Base-by-base conservation (phyloP, 768 basidiomycete species). In the Leccinum disarticulatum region DNA sequence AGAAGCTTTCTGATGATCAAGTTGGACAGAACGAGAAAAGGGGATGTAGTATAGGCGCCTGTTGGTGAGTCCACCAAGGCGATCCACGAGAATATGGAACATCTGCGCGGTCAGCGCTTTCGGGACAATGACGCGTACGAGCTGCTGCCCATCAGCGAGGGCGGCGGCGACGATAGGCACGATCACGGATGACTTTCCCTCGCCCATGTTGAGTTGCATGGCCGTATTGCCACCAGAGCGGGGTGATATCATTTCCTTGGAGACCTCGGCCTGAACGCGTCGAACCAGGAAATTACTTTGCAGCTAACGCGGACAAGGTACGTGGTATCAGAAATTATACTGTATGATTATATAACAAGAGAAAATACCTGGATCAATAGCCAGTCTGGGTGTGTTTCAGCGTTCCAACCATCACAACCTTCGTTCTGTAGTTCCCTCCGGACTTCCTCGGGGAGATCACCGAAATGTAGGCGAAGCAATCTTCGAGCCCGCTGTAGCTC, bases 311-410 rank as follows among this genome's bases (percentile, higher is more conserved):
- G 52, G 17, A 49, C n/a, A 19, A 59, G 41, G 22, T 70, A 13
- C 33, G 14, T 14, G 5, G n/a, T 6, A 8, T 52, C 14, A 60
- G 61, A 14, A 41, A 54, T 4, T 5, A 28, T 17, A n/a, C n/a
- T n/a, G n/a, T n/a, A n/a, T n/a, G n/a, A 28, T 50, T 6, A 17
- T 33, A 33, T 33, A 13, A 56, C 15, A 2, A 11, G 4, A 46
- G n/a, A 52, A 33, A 33, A 25, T 27, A 80, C 77, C 71, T 82
- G 81, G n/a, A 83, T 71, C 11, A 82, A 61, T 0, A 80, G 62
- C 81, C 79, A 83, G 51, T 79, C 79, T 2, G 66, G 51, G 25
- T 65, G 53, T 19, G 28, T 6, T 9, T 63, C 54, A 3, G 67
- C 54, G 9, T 60, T 31, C 68, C 66, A 63, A 17, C 64, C 66